Evolutionary conservation across 2,329 filamentous ascomycete genomes (phyloP).

Genomic region (Lizonia empirigonia): DNA sequence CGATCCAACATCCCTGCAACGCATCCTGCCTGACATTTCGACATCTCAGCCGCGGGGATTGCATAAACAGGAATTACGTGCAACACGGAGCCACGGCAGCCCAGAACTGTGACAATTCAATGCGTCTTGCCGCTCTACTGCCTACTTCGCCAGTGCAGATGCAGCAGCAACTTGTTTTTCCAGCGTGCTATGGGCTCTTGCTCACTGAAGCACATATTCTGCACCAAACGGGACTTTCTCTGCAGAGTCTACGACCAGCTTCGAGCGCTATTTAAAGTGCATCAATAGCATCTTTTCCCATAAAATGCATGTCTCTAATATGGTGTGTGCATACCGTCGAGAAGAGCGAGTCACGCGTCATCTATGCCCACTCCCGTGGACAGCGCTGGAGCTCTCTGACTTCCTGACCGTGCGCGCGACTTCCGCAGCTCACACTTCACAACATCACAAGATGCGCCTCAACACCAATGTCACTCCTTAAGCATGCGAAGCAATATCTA

Average conservation of each 20-base stretch:
- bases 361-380: too few relatives aligned
- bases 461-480: conserved; percentile 48
- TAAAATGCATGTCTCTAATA: neutral
- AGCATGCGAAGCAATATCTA: conserved; percentile 44
- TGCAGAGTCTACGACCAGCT: too few relatives aligned
- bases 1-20: conserved; percentile 28
- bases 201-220: too few relatives aligned
- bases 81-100: neutral
- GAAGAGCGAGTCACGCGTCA: conserved; percentile 6
- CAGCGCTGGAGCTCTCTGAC: too few relatives aligned
- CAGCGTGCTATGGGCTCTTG: too few relatives aligned
- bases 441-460: conserved; percentile 29
- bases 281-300: too few relatives aligned
- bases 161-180: too few relatives aligned
- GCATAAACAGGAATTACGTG: conserved; percentile 12
- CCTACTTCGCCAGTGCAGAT: neutral
- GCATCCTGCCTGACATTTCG: conserved; percentile 22
- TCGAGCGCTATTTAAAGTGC: too few relatives aligned
- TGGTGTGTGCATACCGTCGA: neutral
- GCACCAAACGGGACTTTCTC: too few relatives aligned
- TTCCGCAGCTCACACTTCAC: conserved; percentile 7
- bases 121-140: neutral
- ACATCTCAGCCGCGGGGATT: neutral
- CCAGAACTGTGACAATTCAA: neutral
- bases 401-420: conserved; percentile 12